These are phyloP conservation scores for Leishmania tropica DNA, from an alignment of 208 protist species.

Conservation along the genomic window DNA sequence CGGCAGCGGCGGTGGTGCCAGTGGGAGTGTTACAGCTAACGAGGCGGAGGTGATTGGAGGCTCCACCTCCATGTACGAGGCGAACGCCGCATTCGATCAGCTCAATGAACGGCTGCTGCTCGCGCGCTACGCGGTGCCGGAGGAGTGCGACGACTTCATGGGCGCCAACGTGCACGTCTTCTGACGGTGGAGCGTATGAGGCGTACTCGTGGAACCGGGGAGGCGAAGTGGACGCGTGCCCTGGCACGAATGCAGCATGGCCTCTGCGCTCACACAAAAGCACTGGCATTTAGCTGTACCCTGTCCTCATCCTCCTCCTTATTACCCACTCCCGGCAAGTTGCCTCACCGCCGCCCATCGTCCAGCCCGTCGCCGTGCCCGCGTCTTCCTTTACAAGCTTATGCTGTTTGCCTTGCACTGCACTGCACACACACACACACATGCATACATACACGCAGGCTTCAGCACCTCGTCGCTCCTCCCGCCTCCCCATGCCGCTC, in stretches of 20 bases:
- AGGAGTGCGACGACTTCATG: slow-evolving; percentile 49
- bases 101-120: slow-evolving; percentile 48
- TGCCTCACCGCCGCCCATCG: background rate
- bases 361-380: background rate
- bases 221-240: background rate
- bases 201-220: background rate
- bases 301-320: background rate
- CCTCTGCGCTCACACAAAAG: background rate
- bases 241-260: background rate
- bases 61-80: slow-evolving; percentile 19
- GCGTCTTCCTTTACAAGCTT: background rate
- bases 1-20: background rate
- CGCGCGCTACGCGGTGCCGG: slow-evolving; percentile 49
- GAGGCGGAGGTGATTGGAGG: too few species aligned
- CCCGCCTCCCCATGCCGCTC: background rate
- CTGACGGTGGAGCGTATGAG: background rate
- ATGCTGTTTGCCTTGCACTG: background rate
- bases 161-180: slow-evolving; percentile 25
- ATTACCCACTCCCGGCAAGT: background rate
- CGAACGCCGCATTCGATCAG: slow-evolving; percentile 25
- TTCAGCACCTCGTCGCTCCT: background rate
- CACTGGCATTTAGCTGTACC: background rate
- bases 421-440: too few species aligned
- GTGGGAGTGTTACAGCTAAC: background rate
- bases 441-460: background rate